Base-by-base conservation (phyloP, 495 filamentous ascomycete species). In the Penicillium dipodomyicola region DNA sequence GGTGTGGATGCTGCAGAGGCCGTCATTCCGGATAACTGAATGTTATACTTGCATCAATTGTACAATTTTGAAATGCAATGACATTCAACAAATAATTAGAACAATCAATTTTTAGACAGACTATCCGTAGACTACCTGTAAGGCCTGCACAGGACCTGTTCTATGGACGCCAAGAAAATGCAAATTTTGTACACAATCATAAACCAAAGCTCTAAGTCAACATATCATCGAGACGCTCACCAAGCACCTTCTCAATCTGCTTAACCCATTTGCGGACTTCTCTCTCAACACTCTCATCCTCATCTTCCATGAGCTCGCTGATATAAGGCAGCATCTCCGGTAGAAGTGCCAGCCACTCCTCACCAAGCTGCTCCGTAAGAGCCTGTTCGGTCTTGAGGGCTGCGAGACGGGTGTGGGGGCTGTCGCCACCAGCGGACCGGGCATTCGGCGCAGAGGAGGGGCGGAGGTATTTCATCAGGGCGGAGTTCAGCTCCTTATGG, bases 281-380 rank as follows among this genome's bases (percentile, higher is more conserved):
- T 61, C 84, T 76, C 78, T 97, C 94, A 39, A 98, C 92, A 23
- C 71, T 77, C 72, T 97, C 93, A 60, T 97, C 91, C 60, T 96
- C 94, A 70, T 98, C 94, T 70, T 98, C 95, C 77, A 94, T 88
- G 59, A 95, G 65, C 72, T 98, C 94, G 58, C 88, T 92, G 49
- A 98, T 94, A 52, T 90, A 88, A 32, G 94, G 94, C 61, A 97
- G 75, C 85, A 96, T 96, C 80, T 98, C 93, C 0, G 92, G 89
- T 68, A 97, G 72, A 69, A 92, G 77, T 2, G 83, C 80, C 56
- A 97, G 71, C 95, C 95, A 97, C 61, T 97, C 94, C 63, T 97
- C 91, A 22, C 91, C 92, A 22, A 97, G 71, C 52, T 82, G 77
- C 50, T 84, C 81, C 20, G 91, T 92, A 48, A 98, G 78, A 2